Evolutionary conservation across 2,329 filamentous ascomycete genomes (phyloP).

Genomic region (Aureobasidium sp.): DNA sequence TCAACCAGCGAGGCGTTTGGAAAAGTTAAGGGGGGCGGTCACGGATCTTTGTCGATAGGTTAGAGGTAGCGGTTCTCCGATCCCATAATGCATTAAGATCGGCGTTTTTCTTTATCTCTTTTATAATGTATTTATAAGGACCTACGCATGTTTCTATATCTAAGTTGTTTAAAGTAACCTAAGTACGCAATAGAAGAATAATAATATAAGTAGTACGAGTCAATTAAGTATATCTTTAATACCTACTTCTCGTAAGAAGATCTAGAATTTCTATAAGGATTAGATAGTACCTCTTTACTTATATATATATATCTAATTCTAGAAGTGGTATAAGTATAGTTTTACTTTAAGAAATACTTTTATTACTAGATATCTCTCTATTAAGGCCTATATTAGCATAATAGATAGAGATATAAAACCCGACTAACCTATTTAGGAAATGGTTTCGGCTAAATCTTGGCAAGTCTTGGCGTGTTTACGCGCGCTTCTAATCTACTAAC

Average conservation of each 20-base stretch:
- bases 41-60: background rate
- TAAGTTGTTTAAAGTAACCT: background rate
- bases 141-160: background rate
- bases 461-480: background rate
- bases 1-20: slow-evolving; percentile 1
- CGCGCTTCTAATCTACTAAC: background rate
- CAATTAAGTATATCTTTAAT: background rate
- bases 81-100: background rate
- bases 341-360: too few species aligned
- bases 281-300: background rate
- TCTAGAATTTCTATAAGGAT: background rate
- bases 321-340: too few species aligned
- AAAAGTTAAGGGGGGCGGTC: background rate
- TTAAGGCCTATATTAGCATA: too few species aligned
- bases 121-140: background rate
- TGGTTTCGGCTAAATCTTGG: background rate
- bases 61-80: background rate
- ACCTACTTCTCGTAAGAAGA: background rate
- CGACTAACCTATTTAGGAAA: background rate
- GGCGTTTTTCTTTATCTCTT: background rate
- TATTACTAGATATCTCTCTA: too few species aligned
- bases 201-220: background rate
- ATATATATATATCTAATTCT: too few species aligned
- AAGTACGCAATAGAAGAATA: background rate
- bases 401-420: background rate